These are phyloP conservation scores for Aspergillus conjunctus DNA, from an alignment of 495 filamentous ascomycete genomes.

Conservation along the genomic window DNA sequence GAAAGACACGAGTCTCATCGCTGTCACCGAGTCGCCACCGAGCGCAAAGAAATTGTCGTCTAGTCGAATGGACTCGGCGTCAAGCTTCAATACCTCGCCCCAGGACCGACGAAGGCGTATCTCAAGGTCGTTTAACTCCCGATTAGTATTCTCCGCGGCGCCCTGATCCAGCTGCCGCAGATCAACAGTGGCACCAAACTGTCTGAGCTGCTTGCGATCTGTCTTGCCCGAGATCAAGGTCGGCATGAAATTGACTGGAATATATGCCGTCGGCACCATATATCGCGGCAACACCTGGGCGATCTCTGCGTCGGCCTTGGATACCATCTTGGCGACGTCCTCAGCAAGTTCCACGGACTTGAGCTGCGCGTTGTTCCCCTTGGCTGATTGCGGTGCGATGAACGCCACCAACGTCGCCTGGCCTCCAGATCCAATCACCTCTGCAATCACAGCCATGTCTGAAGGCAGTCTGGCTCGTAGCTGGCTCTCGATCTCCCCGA, in stretches of 20 bases:
- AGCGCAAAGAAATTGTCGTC: conserved; percentile 59
- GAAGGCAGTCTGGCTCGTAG: conserved; percentile 35
- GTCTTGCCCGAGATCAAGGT: conserved; percentile 48
- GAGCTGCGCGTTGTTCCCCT: conserved; percentile 15
- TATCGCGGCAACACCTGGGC: conserved; percentile 42
- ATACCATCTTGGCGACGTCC: conserved; percentile 25
- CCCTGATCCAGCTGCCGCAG: conserved; percentile 34
- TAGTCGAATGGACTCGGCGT: conserved; percentile 32
- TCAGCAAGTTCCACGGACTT: conserved; percentile 25
- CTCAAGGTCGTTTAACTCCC: conserved; percentile 41
- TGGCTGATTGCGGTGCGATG: conserved; percentile 34
- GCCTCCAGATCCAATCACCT: conserved; percentile 39
- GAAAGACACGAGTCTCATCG: conserved; percentile 54
- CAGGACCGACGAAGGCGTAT: conserved; percentile 44
- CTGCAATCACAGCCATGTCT: conserved; percentile 38
- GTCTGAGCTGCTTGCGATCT: conserved; percentile 42
- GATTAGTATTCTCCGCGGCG: conserved; percentile 13
- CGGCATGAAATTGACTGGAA: conserved; percentile 43
- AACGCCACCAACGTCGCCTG: conserved; percentile 44
- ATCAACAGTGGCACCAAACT: conserved; percentile 37
- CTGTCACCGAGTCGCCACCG: conserved; percentile 64
- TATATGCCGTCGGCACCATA: conserved; percentile 50
- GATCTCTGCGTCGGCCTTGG: conserved; percentile 31
- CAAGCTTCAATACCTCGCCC: conserved; percentile 43
- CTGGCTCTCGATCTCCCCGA: conserved; percentile 56